Percentiles rank a stretch among this genome's conserved stretches.
phyloP scores from a whole-genome alignment of 2,329 filamentous ascomycete genomes.

The Fusarium lateritium region DNA sequence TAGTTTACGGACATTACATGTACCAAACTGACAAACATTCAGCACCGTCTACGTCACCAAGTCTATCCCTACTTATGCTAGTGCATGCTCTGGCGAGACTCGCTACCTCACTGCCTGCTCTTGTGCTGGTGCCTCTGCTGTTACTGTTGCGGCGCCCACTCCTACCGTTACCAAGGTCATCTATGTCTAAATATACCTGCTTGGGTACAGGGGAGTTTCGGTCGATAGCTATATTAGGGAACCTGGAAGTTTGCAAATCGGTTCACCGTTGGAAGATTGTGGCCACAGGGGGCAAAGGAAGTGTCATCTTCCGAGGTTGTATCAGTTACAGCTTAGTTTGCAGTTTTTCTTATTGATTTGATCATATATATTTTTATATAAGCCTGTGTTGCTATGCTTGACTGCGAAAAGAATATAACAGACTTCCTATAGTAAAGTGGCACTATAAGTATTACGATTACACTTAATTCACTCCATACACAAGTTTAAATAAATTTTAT shows the following conservation, averaged over 20 bases:
- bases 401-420: too few relatives aligned
- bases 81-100: slow-evolving; percentile 39
- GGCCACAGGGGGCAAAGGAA: neutral
- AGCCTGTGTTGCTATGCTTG: too few relatives aligned
- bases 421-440: too few relatives aligned
- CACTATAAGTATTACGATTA: too few relatives aligned
- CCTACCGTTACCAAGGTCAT: slow-evolving; percentile 41
- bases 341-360: too few relatives aligned
- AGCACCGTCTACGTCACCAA: slow-evolving; percentile 43
- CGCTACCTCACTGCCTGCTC: slow-evolving; percentile 44
- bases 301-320: neutral
- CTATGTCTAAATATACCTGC: neutral
- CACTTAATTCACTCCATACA: too few relatives aligned
- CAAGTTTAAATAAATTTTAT: too few relatives aligned
- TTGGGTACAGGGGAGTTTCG: too few relatives aligned
- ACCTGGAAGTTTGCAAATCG: neutral
- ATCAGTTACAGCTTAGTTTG: too few relatives aligned
- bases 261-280: neutral
- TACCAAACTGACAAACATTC: neutral
- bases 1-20: rapidly evolving
- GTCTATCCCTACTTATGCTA: slow-evolving; percentile 42
- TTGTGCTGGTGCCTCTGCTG: slow-evolving; percentile 31
- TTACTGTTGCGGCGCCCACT: slow-evolving; percentile 34
- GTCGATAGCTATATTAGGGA: neutral
- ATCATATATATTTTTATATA: too few relatives aligned